Evolutionary conservation across 768 basidiomycete species (phyloP).

Genomic region (Filobasidium floriforme): DNA sequence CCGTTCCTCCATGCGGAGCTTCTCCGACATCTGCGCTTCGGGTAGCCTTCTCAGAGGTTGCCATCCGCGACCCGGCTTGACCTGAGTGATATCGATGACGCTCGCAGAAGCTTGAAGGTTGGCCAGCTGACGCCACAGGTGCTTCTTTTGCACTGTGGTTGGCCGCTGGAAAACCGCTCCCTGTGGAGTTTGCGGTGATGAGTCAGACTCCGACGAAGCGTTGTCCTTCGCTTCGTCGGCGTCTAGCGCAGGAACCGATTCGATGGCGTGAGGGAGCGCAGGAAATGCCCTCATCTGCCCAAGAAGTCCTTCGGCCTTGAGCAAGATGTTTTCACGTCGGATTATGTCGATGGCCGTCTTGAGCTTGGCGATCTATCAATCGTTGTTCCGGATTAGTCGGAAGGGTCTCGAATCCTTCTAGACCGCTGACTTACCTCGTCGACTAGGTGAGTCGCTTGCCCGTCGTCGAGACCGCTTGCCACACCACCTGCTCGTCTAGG

Average conservation of each 20-base stretch:
- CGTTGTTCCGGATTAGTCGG: constrained; percentile 17
- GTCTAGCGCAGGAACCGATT: constrained; percentile 35
- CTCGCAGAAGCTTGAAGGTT: constrained; percentile 71
- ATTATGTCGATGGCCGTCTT: constrained; percentile 84
- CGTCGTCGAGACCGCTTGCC: constrained; percentile 60
- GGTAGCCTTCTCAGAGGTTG: constrained; percentile 71
- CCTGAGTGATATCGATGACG: constrained; percentile 72
- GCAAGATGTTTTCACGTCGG: constrained; percentile 84
- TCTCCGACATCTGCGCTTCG: constrained; percentile 69
- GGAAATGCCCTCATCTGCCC: constrained; percentile 70
- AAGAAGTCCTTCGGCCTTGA: constrained; percentile 86
- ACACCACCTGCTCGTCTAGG: constrained; percentile 60
- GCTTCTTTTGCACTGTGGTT: constrained; percentile 64
- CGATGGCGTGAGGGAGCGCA: constrained; percentile 51
- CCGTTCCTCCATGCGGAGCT: constrained; percentile 45
- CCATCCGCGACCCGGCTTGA: constrained; percentile 60
- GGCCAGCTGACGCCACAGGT: constrained; percentile 82
- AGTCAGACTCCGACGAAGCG: constrained; percentile 48
- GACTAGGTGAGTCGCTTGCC: not conserved
- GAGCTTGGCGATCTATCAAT: constrained; percentile 72
- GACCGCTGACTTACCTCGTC: not conserved
- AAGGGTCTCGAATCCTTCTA: not conserved
- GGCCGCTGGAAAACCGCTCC: constrained; percentile 51
- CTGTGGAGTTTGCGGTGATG: constrained; percentile 19
- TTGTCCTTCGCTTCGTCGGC: constrained; percentile 58